Conservation (phyloP, 495 filamentous ascomycete genomes). For the Talaromyces ruber region DNA sequence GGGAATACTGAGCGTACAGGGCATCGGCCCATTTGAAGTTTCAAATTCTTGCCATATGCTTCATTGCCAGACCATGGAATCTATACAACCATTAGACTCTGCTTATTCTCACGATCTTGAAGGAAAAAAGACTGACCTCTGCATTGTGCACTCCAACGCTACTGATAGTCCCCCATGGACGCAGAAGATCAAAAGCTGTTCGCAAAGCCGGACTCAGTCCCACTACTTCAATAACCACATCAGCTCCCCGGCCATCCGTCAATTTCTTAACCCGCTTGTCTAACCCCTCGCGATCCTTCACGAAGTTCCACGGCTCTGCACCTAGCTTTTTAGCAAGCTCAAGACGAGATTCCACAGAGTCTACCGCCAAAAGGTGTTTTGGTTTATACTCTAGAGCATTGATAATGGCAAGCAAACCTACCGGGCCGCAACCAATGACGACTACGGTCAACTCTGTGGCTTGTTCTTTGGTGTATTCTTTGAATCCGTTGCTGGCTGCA, state of each 20-base stretch:
- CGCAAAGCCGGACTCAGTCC: conserved; percentile 74
- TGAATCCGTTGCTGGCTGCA: conserved; percentile 77
- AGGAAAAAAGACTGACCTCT: conserved; percentile 45
- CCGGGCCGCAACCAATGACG: conserved; percentile 82
- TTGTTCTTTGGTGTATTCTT: conserved; percentile 49
- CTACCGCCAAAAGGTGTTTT: conserved; percentile 76
- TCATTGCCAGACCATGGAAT: conserved; percentile 80
- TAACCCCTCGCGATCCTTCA: conserved; percentile 58
- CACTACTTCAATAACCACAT: conserved; percentile 88
- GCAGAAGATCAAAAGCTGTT: conserved; percentile 75
- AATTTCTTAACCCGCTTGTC: conserved; percentile 63
- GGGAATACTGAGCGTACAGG: conserved; percentile 80
- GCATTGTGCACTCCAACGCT: conserved; percentile 91
- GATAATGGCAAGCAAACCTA: conserved; percentile 81
- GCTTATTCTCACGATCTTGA: not conserved
- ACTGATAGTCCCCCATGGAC: conserved; percentile 80
- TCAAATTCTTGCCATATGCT: conserved; percentile 85
- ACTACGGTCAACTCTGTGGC: conserved; percentile 66
- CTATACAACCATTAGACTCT: conserved; percentile 22
- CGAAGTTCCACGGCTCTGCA: conserved; percentile 80
- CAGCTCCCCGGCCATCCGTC: conserved; percentile 78
- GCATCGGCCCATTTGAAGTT: conserved; percentile 89
- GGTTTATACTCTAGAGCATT: conserved; percentile 74
- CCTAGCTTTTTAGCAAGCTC: conserved; percentile 70
- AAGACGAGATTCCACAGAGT: conserved; percentile 70